These are phyloP conservation scores for Mycotypha africana DNA, from an alignment of 371 early-diverging fungal genomes.

Conservation along the genomic window DNA sequence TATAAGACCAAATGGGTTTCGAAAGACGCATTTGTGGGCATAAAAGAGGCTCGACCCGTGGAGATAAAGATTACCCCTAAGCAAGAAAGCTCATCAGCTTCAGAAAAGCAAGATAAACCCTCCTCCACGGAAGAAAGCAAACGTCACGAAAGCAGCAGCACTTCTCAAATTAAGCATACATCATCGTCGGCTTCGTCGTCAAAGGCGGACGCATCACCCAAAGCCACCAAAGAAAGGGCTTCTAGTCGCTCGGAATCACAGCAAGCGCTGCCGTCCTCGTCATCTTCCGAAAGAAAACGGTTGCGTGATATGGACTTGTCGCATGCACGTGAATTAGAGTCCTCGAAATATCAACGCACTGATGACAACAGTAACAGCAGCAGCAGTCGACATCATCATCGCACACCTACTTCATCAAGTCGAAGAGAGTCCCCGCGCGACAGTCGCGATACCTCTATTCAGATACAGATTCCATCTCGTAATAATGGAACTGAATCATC, in stretches of 20 bases:
- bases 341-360: conserved; percentile 6
- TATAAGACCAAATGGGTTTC: conserved; percentile 25
- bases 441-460: too few relatives aligned
- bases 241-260: too few relatives aligned
- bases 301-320: conserved; percentile 2
- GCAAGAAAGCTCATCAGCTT: too few relatives aligned
- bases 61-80: conserved; percentile 7
- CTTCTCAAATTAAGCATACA: background rate
- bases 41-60: conserved; percentile 9
- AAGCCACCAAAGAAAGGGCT: too few relatives aligned
- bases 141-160: background rate
- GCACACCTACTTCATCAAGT: background rate
- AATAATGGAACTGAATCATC: too few relatives aligned
- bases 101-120: too few relatives aligned
- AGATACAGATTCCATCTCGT: too few relatives aligned
- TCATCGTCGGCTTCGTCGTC: background rate
- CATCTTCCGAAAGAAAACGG: conserved; percentile 7
- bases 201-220: too few relatives aligned
- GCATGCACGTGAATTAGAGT: background rate
- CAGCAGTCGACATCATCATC: conserved; percentile 5
- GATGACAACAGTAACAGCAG: background rate
- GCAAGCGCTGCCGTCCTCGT: too few relatives aligned
- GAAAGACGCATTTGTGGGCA: conserved; percentile 26
- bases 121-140: background rate
- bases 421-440: conserved; percentile 7